Evolutionary conservation across 345 rosid species (phyloP).

Genomic region (Hibiscus syriacus): DNA sequence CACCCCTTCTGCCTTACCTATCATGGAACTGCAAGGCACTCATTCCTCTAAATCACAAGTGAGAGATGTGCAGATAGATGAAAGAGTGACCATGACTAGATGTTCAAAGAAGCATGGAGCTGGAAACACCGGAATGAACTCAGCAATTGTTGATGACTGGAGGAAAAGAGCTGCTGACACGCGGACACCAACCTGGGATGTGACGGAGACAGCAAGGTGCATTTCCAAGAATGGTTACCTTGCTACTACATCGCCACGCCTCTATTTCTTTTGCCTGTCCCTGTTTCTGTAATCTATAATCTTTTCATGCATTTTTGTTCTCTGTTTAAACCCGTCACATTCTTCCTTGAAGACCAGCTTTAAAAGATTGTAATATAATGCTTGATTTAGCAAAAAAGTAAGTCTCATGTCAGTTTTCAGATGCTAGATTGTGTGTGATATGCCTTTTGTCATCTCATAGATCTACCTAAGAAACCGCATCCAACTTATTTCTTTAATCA

Average conservation of each 20-base stretch:
- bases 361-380: neutral
- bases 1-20: slow-evolving; percentile 44
- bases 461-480: neutral
- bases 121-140: slow-evolving; percentile 42
- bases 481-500: neutral
- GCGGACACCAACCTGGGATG: slow-evolving; percentile 59
- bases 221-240: slow-evolving; percentile 41
- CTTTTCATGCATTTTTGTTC: neutral
- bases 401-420: neutral
- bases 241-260: slow-evolving; percentile 1
- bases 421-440: neutral
- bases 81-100: slow-evolving; percentile 70
- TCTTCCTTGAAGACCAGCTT: neutral
- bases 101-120: slow-evolving; percentile 75
- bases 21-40: slow-evolving; percentile 40
- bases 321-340: neutral
- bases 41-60: slow-evolving; percentile 48
- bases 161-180: slow-evolving; percentile 44
- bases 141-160: slow-evolving; percentile 59
- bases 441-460: neutral
- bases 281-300: neutral
- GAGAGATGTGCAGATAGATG: slow-evolving; percentile 88
- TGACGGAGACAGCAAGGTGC: slow-evolving; percentile 40
- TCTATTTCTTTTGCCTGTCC: neutral
- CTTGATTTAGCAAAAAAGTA: neutral